Evolutionary conservation across 2,329 filamentous ascomycete species (phyloP).

Genomic region (Monilinia laxa): DNA sequence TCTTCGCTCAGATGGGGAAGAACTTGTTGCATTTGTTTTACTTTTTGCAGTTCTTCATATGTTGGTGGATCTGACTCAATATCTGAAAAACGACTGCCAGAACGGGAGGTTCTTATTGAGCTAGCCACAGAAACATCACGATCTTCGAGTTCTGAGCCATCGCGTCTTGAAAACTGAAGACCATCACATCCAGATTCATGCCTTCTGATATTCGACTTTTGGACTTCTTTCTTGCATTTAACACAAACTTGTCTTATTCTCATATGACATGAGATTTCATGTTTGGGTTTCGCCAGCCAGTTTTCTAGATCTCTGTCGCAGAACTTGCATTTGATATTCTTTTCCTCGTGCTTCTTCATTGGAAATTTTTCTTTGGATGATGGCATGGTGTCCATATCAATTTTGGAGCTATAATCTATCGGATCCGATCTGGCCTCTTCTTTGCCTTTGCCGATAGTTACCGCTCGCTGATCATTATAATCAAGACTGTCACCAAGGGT

Average conservation of each 20-base stretch:
- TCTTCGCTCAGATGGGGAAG: background rate
- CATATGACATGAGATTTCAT: background rate
- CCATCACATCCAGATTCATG: slow-evolving; percentile 5
- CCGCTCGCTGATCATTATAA: background rate
- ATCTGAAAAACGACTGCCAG: background rate
- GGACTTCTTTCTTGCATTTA: background rate
- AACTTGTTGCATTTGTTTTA: background rate
- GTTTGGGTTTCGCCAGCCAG: background rate
- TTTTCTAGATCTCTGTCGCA: background rate
- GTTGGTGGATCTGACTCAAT: background rate
- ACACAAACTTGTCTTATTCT: background rate
- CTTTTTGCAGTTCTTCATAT: slow-evolving; percentile 4
- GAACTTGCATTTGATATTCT: background rate
- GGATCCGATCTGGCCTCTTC: background rate
- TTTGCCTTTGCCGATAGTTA: background rate
- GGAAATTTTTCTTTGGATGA: background rate
- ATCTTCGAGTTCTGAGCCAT: slow-evolving; percentile 1
- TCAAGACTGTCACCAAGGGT: background rate
- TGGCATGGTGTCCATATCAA: background rate
- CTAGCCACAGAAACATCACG: background rate
- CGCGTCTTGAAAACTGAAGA: background rate
- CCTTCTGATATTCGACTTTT: background rate
- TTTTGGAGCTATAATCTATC: background rate
- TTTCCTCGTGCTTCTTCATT: background rate
- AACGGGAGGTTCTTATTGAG: background rate